Evolutionary conservation across 176 grass and related monocot genomes (phyloP), one percentile per base, ranked within the genome.

Genomic region (Cenchrus fungigraminus): DNA sequence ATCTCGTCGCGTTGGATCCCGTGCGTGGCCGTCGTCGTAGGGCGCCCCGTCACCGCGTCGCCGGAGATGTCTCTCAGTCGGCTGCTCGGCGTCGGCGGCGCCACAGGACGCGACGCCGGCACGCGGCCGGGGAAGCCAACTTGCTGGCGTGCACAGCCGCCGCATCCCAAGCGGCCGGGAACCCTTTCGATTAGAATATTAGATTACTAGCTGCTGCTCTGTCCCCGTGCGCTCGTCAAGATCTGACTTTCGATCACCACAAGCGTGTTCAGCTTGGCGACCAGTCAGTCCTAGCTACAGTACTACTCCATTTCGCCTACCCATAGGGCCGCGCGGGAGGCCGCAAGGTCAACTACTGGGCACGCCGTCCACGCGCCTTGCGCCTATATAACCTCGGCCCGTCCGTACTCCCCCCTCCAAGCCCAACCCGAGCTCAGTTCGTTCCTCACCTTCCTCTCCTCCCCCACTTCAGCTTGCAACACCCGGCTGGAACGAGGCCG

Each of bases 131-230:
- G 3, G 37, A 40, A 40, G 37, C 37, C 3, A 40, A 40, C 37
- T 40, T 40, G 37, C 3, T 40, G 37, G 37, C 37, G 37, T 40
- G 37, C 37, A 2, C 19, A n/a, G 58, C 22, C 22, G 58, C 58
- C 85, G 79, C 86, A 62, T 82, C 79, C 37, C 86, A 82, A 8
- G n/a, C 14, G 17, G 55, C 6, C 71, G 28, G 49, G 56, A 43
- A 22, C 7, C 86, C 53, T 60, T 82, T 69, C 63, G 58, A 25
- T 61, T 61, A n/a, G 56, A 57, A 20, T 57, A 63, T 3, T 45
- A 40, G 34, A 25, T 25, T 25, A 25, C 34, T 37, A 9, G 15
- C 16, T 2, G 11, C 5, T n/a, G 45, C 59, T 11, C 58, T 68
- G 17, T 7, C 42, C 16, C 17, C 17, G 17, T n/a, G 28, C 34